Conservation (phyloP, 2,329 filamentous ascomycete species). For the Huntiella abstrusa region DNA sequence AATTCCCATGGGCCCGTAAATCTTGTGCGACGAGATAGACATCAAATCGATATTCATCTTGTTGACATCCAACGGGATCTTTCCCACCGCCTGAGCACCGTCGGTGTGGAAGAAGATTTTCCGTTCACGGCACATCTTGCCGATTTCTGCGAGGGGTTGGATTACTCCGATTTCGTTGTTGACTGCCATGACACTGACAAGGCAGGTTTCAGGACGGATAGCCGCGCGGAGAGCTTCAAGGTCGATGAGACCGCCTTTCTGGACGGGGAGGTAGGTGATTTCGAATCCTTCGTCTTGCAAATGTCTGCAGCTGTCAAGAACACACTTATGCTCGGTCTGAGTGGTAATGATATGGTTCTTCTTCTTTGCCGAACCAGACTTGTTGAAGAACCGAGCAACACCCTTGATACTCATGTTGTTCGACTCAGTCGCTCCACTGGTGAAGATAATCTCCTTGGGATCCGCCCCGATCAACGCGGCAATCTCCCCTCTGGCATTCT, state of each 20-base stretch:
- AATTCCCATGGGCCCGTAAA: conserved; percentile 94
- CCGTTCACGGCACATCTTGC: conserved; percentile 71
- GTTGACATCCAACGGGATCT: conserved; percentile 92
- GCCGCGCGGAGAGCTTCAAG: conserved; percentile 72
- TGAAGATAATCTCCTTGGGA: conserved; percentile 97
- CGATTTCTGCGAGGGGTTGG: conserved; percentile 85
- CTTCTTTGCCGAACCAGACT: conserved; percentile 62
- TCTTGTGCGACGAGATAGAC: conserved; percentile 97
- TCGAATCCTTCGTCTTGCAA: conserved; percentile 93
- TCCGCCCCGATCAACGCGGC: conserved; percentile 82
- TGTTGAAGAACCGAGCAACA: conserved; percentile 85
- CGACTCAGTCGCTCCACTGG: conserved; percentile 90
- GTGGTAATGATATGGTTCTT: conserved; percentile 95
- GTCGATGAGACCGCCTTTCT: conserved; percentile 66
- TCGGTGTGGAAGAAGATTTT: conserved; percentile 98
- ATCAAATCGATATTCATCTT: conserved; percentile 96
- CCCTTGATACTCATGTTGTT: conserved; percentile 99
- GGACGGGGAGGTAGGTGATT: conserved; percentile 88
- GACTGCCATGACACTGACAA: conserved; percentile 96
- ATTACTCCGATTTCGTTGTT: conserved; percentile 99
- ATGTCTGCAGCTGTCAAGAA: conserved; percentile 90
- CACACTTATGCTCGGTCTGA: conserved; percentile 98
- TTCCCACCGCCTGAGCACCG: conserved; percentile 91
- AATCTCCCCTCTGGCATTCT: conserved; percentile 67
- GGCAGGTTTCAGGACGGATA: conserved; percentile 72